A percentile compares a stretch with the other conserved stretches of the same genome.
phyloP scores from a whole-genome alignment of 305 asterid genomes.

The Coffea humblotiana region DNA sequence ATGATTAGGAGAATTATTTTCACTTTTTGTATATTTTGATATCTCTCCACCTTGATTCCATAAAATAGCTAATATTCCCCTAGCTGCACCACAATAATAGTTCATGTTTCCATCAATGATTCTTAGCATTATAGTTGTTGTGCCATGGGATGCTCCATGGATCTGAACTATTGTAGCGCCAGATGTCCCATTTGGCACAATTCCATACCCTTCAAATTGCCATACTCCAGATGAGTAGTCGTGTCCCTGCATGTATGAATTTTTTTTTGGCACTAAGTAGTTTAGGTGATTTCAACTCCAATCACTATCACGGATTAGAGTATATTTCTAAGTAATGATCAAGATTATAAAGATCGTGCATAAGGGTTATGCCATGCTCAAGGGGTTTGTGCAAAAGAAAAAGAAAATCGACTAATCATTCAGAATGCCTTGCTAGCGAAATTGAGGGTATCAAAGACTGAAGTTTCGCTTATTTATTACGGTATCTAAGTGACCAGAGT shows the following conservation, averaged over 20 bases:
- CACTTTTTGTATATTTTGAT: slow-evolving; percentile 15
- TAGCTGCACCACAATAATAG: neutral
- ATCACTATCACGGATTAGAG: no score
- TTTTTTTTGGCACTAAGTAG: no score
- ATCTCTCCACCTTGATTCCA: slow-evolving; percentile 26
- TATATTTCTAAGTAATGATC: neutral
- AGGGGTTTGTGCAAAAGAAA: neutral
- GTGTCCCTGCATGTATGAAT: slow-evolving; percentile 20
- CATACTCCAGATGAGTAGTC: slow-evolving; percentile 38
- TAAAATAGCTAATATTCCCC: neutral
- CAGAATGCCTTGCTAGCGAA: no score
- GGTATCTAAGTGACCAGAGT: no score
- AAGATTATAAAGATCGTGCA: neutral
- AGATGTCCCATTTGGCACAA: slow-evolving; percentile 40
- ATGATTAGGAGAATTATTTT: neutral
- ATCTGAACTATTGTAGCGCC: slow-evolving; percentile 40
- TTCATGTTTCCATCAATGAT: slow-evolving; percentile 10
- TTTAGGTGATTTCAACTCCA: no score
- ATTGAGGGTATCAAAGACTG: no score
- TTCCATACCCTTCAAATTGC: slow-evolving; percentile 41
- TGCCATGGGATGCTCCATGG: slow-evolving; percentile 27
- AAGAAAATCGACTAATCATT: no score
- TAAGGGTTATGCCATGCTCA: neutral
- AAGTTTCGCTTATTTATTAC: no score
- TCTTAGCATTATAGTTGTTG: slow-evolving; percentile 26